Conservation (phyloP, 2,329 filamentous ascomycete species). For the Pseudogymnoascus sp. region DNA sequence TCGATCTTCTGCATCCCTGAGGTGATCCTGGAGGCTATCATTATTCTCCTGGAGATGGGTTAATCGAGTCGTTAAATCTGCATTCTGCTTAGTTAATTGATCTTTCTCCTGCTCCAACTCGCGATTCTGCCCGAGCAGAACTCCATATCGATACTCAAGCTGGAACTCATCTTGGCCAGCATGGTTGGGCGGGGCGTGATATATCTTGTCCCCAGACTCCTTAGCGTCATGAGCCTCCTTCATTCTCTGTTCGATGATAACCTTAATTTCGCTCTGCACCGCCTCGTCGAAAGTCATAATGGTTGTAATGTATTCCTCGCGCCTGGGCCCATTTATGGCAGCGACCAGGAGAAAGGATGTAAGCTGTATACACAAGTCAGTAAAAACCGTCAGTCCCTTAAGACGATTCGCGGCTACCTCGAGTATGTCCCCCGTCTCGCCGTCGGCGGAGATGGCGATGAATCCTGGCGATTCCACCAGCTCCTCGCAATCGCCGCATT, state of each 20-base stretch:
- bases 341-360: conserved; percentile 55
- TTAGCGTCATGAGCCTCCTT: conserved; percentile 9
- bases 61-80: conserved; percentile 50
- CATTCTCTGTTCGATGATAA: conserved; percentile 20
- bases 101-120: conserved; percentile 46
- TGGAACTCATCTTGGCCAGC: conserved; percentile 27
- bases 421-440: conserved; percentile 45
- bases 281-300: conserved; percentile 37
- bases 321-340: conserved; percentile 52
- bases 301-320: conserved; percentile 43
- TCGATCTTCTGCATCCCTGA: conserved; percentile 26
- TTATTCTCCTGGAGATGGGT: conserved; percentile 54
- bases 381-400: conserved; percentile 5
- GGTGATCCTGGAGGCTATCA: conserved; percentile 46
- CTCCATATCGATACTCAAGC: conserved; percentile 41
- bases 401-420: conserved; percentile 36
- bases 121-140: conserved; percentile 15
- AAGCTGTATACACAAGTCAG: conserved; percentile 37
- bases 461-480: conserved; percentile 47
- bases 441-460: conserved; percentile 49
- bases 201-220: background rate
- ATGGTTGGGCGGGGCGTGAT: conserved; percentile 1
- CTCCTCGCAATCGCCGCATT: conserved; percentile 43
- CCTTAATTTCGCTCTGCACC: conserved; percentile 34
- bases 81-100: conserved; percentile 47